These are phyloP conservation scores for Erucastrum elatum DNA, from an alignment of 345 rosid species.

Conservation along the genomic window DNA sequence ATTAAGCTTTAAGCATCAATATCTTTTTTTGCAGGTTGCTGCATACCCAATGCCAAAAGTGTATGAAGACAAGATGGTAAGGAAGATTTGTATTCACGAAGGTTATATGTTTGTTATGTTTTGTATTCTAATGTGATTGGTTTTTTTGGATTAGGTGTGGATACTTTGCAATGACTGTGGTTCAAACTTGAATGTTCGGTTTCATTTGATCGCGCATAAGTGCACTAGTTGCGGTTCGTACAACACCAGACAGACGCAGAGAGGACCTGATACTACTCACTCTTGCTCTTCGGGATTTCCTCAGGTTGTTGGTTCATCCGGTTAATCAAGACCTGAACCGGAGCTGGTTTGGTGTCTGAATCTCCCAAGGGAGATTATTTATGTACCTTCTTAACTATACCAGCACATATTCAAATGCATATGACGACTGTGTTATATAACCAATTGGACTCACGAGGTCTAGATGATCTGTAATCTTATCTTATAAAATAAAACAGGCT, in stretches of 20 bases:
- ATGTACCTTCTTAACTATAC: not conserved
- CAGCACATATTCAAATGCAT: not conserved
- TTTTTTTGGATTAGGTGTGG: constrained; percentile 55
- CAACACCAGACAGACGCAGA: constrained; percentile 71
- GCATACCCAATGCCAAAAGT: constrained; percentile 73
- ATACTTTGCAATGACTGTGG: constrained; percentile 92
- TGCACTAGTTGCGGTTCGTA: constrained; percentile 70
- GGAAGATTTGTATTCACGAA: not conserved
- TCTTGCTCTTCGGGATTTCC: constrained; percentile 56
- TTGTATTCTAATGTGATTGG: not conserved
- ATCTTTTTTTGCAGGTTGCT: constrained; percentile 53
- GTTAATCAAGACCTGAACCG: constrained; percentile 11
- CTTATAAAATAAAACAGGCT: too few species aligned
- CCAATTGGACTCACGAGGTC: not conserved
- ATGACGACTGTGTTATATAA: not conserved
- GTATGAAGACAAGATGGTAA: constrained; percentile 70
- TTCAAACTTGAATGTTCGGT: constrained; percentile 57
- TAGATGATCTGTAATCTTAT: not conserved
- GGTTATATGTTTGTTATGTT: not conserved
- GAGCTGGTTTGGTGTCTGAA: constrained; percentile 11
- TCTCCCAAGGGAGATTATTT: not conserved
- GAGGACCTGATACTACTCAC: constrained; percentile 44
- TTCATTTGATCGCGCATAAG: constrained; percentile 74
- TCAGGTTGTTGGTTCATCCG: constrained; percentile 48
- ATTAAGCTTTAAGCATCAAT: not conserved